Conservation (phyloP, 1,284 basidiomycete genomes). For the Pulveroboletus sp. region DNA sequence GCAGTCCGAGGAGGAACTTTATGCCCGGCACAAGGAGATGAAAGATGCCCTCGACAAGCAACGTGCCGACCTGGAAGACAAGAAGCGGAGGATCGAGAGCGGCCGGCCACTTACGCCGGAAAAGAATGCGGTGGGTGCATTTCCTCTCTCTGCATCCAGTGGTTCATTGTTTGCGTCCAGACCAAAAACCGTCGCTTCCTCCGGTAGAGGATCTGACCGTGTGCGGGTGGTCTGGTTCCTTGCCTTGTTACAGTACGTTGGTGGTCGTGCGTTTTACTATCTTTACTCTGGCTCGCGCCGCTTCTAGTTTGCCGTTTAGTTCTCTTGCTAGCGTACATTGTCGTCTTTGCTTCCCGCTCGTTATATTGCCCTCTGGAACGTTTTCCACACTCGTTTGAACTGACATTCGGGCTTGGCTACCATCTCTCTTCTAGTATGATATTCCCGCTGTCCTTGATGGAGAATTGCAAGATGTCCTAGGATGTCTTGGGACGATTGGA, state of each 20-base stretch:
- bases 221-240: constrained; percentile 18
- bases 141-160: constrained; percentile 3
- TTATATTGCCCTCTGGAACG: constrained; percentile 41
- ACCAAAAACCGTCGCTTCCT: constrained; percentile 42
- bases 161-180: constrained; percentile 16
- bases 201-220: constrained; percentile 27
- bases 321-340: constrained; percentile 38
- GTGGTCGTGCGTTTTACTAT: constrained; percentile 32
- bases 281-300: constrained; percentile 39
- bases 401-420: constrained; percentile 61
- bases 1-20: constrained; percentile 97
- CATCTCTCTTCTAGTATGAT: constrained; percentile 55
- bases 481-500: constrained; percentile 38
- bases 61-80: constrained; percentile 92
- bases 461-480: constrained; percentile 35
- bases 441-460: constrained; percentile 38
- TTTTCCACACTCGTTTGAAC: constrained; percentile 58
- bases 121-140: constrained; percentile 68
- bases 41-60: constrained; percentile 99
- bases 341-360: constrained; percentile 37
- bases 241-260: constrained; percentile 28
- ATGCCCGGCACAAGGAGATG: constrained; percentile 97
- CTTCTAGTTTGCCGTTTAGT: constrained; percentile 42
- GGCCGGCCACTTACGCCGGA: constrained; percentile 94
- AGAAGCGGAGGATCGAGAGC: constrained; percentile 95